Base-by-base conservation (phyloP, 1,284 basidiomycete genomes). In the Ganoderma multipileum region DNA sequence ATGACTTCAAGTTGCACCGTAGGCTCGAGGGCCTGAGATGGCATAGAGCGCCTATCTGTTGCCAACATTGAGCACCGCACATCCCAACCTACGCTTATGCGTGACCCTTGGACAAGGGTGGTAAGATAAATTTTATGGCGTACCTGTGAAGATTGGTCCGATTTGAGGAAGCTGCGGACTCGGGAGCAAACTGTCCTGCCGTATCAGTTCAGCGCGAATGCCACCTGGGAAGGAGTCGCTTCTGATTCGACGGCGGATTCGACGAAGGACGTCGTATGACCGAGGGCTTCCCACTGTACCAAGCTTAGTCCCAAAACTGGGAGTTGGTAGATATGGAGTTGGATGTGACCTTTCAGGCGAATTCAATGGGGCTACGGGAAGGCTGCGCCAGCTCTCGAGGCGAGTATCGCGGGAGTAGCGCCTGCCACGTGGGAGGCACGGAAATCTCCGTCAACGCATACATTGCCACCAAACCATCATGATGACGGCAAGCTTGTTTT, bases 391-490 rank as follows among this genome's bases (percentile, higher is more conserved):
- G 8, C 33, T 33, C 4, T 33, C 33, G n/a, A n/a, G 28, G 16
- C 20, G 52, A 54, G 52, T 14, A 28, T 33, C 52, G 52, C 28
- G 52, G 52, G 28, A 33, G 52, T 54, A 54, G 52, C 52, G 52
- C 52, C 23, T 54, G 52, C 28, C 52, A 55, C 16, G 14, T 55
- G 28, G 52, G 26, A 4, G n/a, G 0, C 6, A 9, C 52, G 52
- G 52, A 55, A 28, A 18, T 55, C 28, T 18, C 52, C 52, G 52
- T 18, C 3, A 30, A 16, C 4, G 50, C 18, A 47, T 47, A n/a
- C 26, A 52, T 28, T 52, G 50, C 50, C 50, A 52, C 28, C 47
- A 50, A 50, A 50, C 47, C 47, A 50, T 50, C 47, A 26, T 50
- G 20, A 14, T 50, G 44, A 2, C n/a, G n/a, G 3, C 20, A 6